Evolutionary conservation across 2,329 filamentous ascomycete species (phyloP).

Genomic region (Coniochaeta prunicola): DNA sequence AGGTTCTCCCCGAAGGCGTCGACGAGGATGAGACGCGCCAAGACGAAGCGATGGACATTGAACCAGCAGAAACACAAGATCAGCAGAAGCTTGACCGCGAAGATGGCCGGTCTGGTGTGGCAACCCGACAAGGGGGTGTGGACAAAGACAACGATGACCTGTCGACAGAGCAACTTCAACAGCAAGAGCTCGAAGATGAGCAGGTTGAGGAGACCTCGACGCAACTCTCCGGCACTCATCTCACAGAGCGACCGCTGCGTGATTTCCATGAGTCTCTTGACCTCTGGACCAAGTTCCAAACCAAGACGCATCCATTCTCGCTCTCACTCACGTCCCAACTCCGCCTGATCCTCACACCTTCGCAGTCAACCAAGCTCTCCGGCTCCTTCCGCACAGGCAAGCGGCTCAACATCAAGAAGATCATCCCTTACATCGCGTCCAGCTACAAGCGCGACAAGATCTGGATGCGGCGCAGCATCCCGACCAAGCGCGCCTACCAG

Average conservation of each 20-base stretch:
- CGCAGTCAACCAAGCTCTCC: constrained; percentile 89
- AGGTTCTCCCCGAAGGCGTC: constrained; percentile 44
- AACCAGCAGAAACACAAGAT: constrained; percentile 30
- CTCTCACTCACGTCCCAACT: constrained; percentile 89
- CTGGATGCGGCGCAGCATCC: constrained; percentile 92
- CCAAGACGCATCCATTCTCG: constrained; percentile 76
- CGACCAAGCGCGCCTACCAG: constrained; percentile 91
- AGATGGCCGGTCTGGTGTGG: constrained; percentile 51
- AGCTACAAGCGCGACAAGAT: constrained; percentile 99
- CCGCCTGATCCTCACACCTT: constrained; percentile 89
- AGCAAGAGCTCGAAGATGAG: constrained; percentile 42
- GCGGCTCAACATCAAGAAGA: constrained; percentile 97
- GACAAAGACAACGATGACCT: constrained; percentile 35
- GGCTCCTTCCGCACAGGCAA: constrained; percentile 97
- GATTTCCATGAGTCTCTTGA: constrained; percentile 53
- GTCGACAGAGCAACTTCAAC: constrained; percentile 19
- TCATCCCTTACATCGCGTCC: constrained; percentile 98
- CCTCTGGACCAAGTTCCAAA: constrained; percentile 82
- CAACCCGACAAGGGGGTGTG: constrained; percentile 51
- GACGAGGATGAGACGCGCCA: constrained; percentile 26
- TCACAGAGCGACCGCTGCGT: constrained; percentile 41
- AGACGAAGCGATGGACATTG: constrained; percentile 28
- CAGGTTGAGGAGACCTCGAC: constrained; percentile 46
- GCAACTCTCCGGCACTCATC: constrained; percentile 67
- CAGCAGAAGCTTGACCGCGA: constrained; percentile 39